Percentiles rank a stretch among this genome's conserved stretches.
Evolutionary conservation across 371 early-diverging fungal species (phyloP).

Genomic region (Mucor mucedo): DNA sequence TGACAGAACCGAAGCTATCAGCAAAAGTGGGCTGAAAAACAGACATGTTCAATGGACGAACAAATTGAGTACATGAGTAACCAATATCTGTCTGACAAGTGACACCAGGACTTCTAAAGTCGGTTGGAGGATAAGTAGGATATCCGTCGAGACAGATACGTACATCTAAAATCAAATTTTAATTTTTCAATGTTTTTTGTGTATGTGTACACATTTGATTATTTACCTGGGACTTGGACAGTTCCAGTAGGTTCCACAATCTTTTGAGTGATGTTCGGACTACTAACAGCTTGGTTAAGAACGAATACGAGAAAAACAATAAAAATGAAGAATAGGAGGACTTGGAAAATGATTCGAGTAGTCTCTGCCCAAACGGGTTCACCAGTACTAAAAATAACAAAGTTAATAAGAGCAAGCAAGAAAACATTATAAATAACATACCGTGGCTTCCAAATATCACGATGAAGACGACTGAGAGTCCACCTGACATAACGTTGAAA

Average conservation of each 20-base stretch:
- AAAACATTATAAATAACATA: not conserved
- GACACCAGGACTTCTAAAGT: slow-evolving; percentile 33
- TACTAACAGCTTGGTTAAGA: slow-evolving; percentile 46
- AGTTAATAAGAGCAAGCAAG: not conserved
- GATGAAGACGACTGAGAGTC: slow-evolving; percentile 41
- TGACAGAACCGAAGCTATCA: slow-evolving; percentile 42
- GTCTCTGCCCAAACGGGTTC: slow-evolving; percentile 60
- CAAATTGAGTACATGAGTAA: slow-evolving; percentile 33
- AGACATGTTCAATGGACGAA: slow-evolving; percentile 39
- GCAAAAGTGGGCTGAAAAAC: slow-evolving; percentile 44
- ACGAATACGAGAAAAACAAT: slow-evolving; percentile 43
- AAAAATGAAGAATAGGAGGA: slow-evolving; percentile 48
- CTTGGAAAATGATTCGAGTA: slow-evolving; percentile 43
- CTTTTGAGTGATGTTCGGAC: slow-evolving; percentile 49
- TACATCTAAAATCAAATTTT: slow-evolving; percentile 31
- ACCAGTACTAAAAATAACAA: slow-evolving; percentile 36
- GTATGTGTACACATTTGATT: not conserved
- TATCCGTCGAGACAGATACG: slow-evolving; percentile 57
- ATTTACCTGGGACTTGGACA: slow-evolving; percentile 41
- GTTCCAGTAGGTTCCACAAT: slow-evolving; percentile 37
- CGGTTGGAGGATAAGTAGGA: slow-evolving; percentile 14
- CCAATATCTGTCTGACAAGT: slow-evolving; percentile 49
- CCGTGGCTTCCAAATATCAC: slow-evolving; percentile 50
- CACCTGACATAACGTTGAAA: slow-evolving; percentile 46
- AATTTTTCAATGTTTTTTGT: too few species aligned